Conservation (phyloP, 306 rosid genomes). For the Heteromeles arbutifolia region DNA sequence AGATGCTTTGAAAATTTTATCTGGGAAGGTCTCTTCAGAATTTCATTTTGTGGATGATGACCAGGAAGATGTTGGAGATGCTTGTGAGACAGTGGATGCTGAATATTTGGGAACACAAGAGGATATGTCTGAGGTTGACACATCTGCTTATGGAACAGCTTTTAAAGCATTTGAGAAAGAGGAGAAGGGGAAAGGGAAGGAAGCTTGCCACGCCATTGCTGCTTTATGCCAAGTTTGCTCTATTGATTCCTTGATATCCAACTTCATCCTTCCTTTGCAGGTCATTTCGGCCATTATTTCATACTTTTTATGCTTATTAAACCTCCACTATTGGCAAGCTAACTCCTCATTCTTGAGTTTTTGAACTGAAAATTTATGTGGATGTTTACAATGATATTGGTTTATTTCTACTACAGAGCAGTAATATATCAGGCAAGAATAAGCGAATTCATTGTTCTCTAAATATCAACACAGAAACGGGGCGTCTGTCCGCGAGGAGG, state of each 20-base stretch:
- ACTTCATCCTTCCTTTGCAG: constrained; percentile 97
- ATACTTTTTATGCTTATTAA: not conserved
- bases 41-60: constrained; percentile 52
- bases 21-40: constrained; percentile 84
- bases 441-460: constrained; percentile 84
- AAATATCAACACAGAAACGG: constrained; percentile 88
- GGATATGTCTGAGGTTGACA: constrained; percentile 16
- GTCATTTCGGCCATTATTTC: constrained; percentile 26
- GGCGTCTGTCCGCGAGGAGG: constrained; percentile 92
- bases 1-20: constrained; percentile 67
- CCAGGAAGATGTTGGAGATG: constrained; percentile 27
- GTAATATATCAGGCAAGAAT: constrained; percentile 77
- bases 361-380: not conserved
- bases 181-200: constrained; percentile 79
- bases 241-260: constrained; percentile 81
- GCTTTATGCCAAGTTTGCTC: constrained; percentile 96
- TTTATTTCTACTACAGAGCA: constrained; percentile 51
- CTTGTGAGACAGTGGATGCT: constrained; percentile 25
- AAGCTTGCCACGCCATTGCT: constrained; percentile 95
- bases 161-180: constrained; percentile 44
- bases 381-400: constrained; percentile 3
- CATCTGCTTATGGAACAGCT: constrained; percentile 69
- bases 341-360: not conserved
- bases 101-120: constrained; percentile 22
- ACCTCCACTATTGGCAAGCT: not conserved